Percentiles rank a stretch among this genome's conserved stretches.
These are phyloP conservation scores for Tylopilus vinaceipallidus DNA, from an alignment of 768 basidiomycete genomes.

Conservation along the genomic window DNA sequence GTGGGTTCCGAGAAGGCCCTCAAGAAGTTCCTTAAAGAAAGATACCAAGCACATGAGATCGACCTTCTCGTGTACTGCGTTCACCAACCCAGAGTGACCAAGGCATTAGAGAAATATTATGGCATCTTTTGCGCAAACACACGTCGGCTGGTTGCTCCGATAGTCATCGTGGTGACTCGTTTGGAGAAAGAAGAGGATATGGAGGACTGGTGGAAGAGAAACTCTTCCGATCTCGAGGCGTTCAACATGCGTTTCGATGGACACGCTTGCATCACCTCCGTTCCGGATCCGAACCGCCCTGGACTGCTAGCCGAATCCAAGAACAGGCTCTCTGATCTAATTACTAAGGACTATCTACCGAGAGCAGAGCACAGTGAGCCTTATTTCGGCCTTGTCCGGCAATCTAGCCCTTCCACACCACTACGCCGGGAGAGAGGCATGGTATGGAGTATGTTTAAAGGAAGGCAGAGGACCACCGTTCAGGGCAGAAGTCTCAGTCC, in stretches of 20 bases:
- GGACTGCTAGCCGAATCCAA: constrained; percentile 10
- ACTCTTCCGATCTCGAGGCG: constrained; percentile 23
- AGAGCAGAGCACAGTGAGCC: neutral
- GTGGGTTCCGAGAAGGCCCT: constrained; percentile 15
- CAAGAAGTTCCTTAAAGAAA: constrained; percentile 20
- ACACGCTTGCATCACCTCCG: constrained; percentile 38
- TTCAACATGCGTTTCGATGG: constrained; percentile 34
- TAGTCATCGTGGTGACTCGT: constrained; percentile 34
- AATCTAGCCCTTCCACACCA: neutral
- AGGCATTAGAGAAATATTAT: constrained; percentile 32
- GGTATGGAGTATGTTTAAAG: neutral
- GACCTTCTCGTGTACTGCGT: constrained; percentile 41
- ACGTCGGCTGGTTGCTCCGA: constrained; percentile 36
- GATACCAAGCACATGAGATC: constrained; percentile 27
- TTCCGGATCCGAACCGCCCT: constrained; percentile 4
- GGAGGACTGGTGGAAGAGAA: constrained; percentile 34
- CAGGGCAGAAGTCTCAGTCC: neutral
- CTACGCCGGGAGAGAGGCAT: neutral
- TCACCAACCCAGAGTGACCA: constrained; percentile 33
- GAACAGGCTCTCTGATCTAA: constrained; percentile 12
- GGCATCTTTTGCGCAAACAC: constrained; percentile 34
- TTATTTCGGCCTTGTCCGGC: constrained; percentile 11
- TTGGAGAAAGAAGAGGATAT: constrained; percentile 29
- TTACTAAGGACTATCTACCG: constrained; percentile 13
- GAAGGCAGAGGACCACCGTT: neutral